Evolutionary conservation across 768 basidiomycete genomes (phyloP), one percentile per base, ranked within the genome.

Genomic region (Boletus tomentosulus): DNA sequence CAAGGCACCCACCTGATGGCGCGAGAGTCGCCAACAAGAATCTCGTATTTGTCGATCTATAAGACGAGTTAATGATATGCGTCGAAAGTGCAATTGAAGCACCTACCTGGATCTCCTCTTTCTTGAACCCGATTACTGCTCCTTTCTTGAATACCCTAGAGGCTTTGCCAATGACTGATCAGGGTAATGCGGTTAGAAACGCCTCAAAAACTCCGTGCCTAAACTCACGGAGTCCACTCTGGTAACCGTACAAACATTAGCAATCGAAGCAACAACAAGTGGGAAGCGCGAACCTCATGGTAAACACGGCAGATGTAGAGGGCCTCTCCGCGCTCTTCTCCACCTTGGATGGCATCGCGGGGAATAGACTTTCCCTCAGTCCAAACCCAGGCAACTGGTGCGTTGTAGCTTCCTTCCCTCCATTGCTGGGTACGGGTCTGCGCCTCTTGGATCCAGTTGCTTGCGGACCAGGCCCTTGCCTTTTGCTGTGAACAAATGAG

Each of bases 151-250:
- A 82, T 16, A 71, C 72, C 3, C 65, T 57, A 27, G 79, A 82
- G 2, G 85, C 86, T 62, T 86, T 88, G 16, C 87, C 87, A 51
- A 87, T 60, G 62, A 85, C 87, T 88, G 54, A 11, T 44, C 52
- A 35, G 51, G 28, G 41, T 22, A 16, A 6, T 6, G 37, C 34
- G 38, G 13, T 60, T 46, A 54, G 53, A 33, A 24, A 27, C 37
- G 33, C 51, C 43, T 19, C 33, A 6, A 15, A 31, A 35, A 19
- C 3, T 13, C 1, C 50, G 24, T 41, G 38, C 15, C 31, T 8
- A 42, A 46, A 62, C 74, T 64, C 59, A 87, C 86, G 72, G 51
- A 84, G 52, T 59, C 82, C 76, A 45, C 82, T 76, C 81, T 85
- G 52, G 24, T 45, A 53, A 56, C 44, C 25, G n/a, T 45, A 45